Evolutionary conservation across 441 rosid species (phyloP), one percentile per base, ranked within the genome.

Genomic region (Brassica hybrid): DNA sequence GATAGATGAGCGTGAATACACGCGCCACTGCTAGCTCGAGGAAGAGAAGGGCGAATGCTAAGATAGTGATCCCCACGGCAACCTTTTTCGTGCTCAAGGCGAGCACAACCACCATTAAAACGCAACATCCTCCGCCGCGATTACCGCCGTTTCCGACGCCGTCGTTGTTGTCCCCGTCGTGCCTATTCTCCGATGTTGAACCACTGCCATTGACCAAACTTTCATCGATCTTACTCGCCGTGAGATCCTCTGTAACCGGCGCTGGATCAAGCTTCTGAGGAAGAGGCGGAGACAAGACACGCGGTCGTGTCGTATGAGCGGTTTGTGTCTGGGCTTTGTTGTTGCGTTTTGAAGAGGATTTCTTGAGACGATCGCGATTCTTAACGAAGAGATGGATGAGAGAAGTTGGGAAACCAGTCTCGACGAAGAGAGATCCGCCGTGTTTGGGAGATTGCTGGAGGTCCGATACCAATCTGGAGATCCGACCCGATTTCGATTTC

Each of bases 351-450:
- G n/a, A n/a, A n/a, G n/a, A n/a, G n/a, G n/a, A n/a, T n/a, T n/a
- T n/a, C n/a, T n/a, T 86, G 66, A 94, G 81, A 25, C 93, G 86
- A 74, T 90, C 89, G 16, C 87, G 90, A 74, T 94, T 92, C 85
- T 94, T 94, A 59, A 86, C 90, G 63, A 94, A 86, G 27, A 94
- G 91, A 34, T 48, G 7, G 54, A 48, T 48, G 16, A 48, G 54
- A 48, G 54, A 48, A 48, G 97, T 92, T 4, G 98, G 98, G 82
- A 94, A 94, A 2, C 96, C 97, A 32, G 97, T 89, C 72, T 90
- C 85, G 5, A 94, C 94, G 17, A 94, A 91, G 13, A 92, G 87
- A 5, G 92, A 94, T 79, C 94, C 81, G 56, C 90, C 90, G 50
- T 65, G 91, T 77, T 84, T 86, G 0, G 88, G 91, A 7, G 91